Evolutionary conservation across 1,284 basidiomycete species (phyloP).

Genomic region (Baeospora myosura): DNA sequence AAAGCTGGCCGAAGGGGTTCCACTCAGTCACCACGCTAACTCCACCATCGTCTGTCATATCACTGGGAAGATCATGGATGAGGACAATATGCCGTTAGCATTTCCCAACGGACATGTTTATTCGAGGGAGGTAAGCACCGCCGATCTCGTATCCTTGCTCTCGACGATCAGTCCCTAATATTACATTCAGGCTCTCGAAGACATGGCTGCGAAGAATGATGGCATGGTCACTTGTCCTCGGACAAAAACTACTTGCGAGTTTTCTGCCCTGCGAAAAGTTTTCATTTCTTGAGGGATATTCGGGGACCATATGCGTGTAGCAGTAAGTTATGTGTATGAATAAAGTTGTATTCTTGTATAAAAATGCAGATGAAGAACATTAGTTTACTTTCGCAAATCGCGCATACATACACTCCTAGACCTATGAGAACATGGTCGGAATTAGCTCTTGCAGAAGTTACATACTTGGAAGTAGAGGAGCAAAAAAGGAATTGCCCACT

Average conservation of each 20-base stretch:
- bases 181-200: conserved; percentile 62
- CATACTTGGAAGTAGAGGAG: background rate
- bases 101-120: conserved; percentile 93
- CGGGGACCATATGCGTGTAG: background rate
- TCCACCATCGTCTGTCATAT: conserved; percentile 91
- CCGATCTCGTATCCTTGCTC: conserved; percentile 2
- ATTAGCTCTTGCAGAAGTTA: background rate
- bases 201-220: conserved; percentile 73
- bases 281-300: conserved; percentile 59
- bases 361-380: background rate
- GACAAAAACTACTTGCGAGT: conserved; percentile 60
- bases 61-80: conserved; percentile 91
- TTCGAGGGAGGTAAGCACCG: conserved; percentile 68
- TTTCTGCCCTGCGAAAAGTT: conserved; percentile 73
- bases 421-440: background rate
- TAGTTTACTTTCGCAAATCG: background rate
- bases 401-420: background rate
- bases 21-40: conserved; percentile 89
- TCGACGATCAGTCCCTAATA: conserved; percentile 1
- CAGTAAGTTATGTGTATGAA: background rate
- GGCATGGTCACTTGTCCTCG: conserved; percentile 78
- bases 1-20: conserved; percentile 78
- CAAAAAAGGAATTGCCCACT: conserved; percentile 31
- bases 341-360: too few relatives aligned
- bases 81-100: conserved; percentile 85